Evolutionary conservation across 2,329 filamentous ascomycete species (phyloP).

Genomic region (Colletotrichum graminicola): DNA sequence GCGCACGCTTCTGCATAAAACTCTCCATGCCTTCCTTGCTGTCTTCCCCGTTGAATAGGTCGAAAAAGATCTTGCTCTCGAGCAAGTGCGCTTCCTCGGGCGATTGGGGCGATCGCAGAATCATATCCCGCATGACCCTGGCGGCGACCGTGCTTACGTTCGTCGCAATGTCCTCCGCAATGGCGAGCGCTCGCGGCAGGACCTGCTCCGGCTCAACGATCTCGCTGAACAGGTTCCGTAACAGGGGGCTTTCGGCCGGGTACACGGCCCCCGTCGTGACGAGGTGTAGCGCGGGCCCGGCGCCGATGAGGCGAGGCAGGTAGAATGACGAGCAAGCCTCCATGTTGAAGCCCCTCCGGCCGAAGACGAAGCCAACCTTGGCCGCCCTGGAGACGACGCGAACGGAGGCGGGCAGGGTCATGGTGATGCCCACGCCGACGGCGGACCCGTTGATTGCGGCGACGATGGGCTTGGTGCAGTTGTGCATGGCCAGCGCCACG

Average conservation of each 20-base stretch:
- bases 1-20: conserved; percentile 77
- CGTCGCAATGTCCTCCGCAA: conserved; percentile 74
- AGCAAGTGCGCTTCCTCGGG: conserved; percentile 79
- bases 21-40: conserved; percentile 75
- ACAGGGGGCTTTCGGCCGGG: conserved; percentile 61
- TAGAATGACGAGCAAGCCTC: conserved; percentile 80
- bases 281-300: conserved; percentile 72
- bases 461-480: conserved; percentile 70
- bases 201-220: conserved; percentile 71
- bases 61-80: conserved; percentile 74
- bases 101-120: conserved; percentile 69
- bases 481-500: conserved; percentile 66
- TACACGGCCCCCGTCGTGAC: conserved; percentile 76
- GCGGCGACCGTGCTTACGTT: conserved; percentile 76
- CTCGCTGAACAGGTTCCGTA: conserved; percentile 75
- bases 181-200: conserved; percentile 71
- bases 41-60: conserved; percentile 69
- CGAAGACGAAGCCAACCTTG: conserved; percentile 82
- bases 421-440: conserved; percentile 72
- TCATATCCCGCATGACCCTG: conserved; percentile 77
- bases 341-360: conserved; percentile 76
- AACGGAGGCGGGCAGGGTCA: conserved; percentile 68
- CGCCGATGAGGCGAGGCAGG: conserved; percentile 77
- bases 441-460: conserved; percentile 70
- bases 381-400: conserved; percentile 67